Evolutionary conservation across 2,329 filamentous ascomycete species (phyloP).

Genomic region (Dryadomyces sulphureus): DNA sequence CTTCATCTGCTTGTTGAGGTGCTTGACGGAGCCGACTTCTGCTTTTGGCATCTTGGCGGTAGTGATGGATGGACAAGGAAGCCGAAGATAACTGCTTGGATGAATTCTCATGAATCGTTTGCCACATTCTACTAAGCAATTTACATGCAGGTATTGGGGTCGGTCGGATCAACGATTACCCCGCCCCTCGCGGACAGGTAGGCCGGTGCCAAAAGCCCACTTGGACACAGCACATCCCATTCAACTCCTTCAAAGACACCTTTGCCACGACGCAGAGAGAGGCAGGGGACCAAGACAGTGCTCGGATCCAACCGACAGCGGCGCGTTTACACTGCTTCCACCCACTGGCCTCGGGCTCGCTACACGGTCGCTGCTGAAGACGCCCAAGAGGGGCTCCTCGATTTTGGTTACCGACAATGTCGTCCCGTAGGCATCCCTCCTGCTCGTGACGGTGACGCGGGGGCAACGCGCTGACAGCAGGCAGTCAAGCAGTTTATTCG

Average conservation of each 20-base stretch:
- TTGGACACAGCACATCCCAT: not conserved
- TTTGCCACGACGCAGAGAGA: not conserved
- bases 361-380: not conserved
- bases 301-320: not conserved
- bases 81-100: not conserved
- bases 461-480: not conserved
- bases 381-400: constrained; percentile 5
- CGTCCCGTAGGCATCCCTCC: constrained; percentile 9
- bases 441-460: too few relatives aligned
- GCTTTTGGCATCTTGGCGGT: constrained; percentile 66
- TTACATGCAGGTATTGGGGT: not conserved
- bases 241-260: not conserved
- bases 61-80: not conserved
- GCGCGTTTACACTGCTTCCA: not conserved
- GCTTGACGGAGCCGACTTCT: constrained; percentile 83
- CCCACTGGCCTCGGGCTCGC: not conserved
- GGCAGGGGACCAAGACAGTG: not conserved
- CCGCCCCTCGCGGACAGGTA: constrained; percentile 7
- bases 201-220: constrained; percentile 1
- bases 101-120: not conserved
- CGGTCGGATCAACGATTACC: constrained; percentile 12
- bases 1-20: constrained; percentile 83
- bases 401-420: constrained; percentile 6
- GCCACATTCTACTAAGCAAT: not conserved
- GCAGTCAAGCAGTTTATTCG: constrained; percentile 99